Evolutionary conservation across 2,329 filamentous ascomycete species (phyloP).

Genomic region (Fusarium sp.): DNA sequence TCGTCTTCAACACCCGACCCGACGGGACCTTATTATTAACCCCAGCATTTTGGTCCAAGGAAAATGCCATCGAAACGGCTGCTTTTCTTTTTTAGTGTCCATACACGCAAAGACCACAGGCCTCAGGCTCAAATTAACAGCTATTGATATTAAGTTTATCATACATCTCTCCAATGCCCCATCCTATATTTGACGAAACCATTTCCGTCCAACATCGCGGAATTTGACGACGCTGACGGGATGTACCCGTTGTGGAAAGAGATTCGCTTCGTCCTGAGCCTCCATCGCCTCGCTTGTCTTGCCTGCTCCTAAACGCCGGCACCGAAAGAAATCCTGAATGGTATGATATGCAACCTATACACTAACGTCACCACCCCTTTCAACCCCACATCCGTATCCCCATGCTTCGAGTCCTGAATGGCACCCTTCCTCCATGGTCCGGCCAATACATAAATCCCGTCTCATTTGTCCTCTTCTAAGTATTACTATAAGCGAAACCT

Average conservation of each 20-base stretch:
- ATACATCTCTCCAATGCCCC: slow-evolving; percentile 19
- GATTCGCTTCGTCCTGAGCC: slow-evolving; percentile 11
- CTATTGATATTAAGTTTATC: slow-evolving; percentile 32
- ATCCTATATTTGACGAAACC: slow-evolving; percentile 20
- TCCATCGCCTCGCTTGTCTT: slow-evolving; percentile 33
- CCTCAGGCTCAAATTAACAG: slow-evolving; percentile 1
- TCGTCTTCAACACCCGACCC: background rate
- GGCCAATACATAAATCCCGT: slow-evolving; percentile 6
- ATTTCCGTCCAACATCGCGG: background rate
- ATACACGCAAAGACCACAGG: background rate
- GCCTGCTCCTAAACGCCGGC: slow-evolving; percentile 37
- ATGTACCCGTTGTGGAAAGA: slow-evolving; percentile 20
- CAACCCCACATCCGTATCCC: slow-evolving; percentile 17
- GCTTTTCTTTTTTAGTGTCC: background rate
- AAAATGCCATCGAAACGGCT: background rate
- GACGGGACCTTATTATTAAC: background rate
- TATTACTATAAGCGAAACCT: slow-evolving; percentile 29
- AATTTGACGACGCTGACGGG: slow-evolving; percentile 10
- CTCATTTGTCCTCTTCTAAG: background rate
- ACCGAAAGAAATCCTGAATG: slow-evolving; percentile 35
- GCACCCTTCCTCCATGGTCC: background rate
- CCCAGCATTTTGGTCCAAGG: background rate
- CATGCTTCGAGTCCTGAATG: background rate
- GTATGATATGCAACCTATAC: slow-evolving; percentile 42
- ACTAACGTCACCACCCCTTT: slow-evolving; percentile 25